Evolutionary conservation across 108 stramenopile species (phyloP), one percentile per base, ranked within the genome.

Genomic region (Pseudonitzschia delicatissima): DNA sequence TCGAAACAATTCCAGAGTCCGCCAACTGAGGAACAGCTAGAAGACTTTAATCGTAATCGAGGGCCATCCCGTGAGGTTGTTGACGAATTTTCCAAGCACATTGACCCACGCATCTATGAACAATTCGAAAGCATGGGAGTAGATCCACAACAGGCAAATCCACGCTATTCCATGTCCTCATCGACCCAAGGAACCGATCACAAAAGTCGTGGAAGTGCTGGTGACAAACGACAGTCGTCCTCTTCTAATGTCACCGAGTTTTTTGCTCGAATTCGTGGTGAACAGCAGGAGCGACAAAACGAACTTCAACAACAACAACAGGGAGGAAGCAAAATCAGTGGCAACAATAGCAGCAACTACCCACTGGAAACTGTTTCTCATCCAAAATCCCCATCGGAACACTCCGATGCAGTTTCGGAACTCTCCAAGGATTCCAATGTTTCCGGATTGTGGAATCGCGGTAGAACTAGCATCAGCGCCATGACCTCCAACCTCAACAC

Each of bases 391-490:
- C 49, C 49, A 5, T 8, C 8, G 8, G 13, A 13, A 25, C 5
- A 40, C 61, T 44, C 37, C n/a, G 72, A 73, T 49, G 23, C 57
- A 32, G 45, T 53, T 18, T 74, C 67, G 20, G 65, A 73, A 2
- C 40, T 49, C 17, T 64, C 64, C 17, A 17, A 47, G 12, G 64
- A 4, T 13, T 64, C 48, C 17, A 50, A 50, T 48, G 18, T 73
- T 18, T 73, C 72, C 2, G 66, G 35, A 37, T 36, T 74, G 26
- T 74, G 73, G 73, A 74, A 57, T 55, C 50, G 66, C 13, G 73
- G 73, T 21, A 37, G 62, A 35, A 67, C 20, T 40, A 74, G 73
- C 45, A 23, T 67, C 13, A 63, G 36, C 45, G 31, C 28, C 0
- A 36, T 68, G 25, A 57, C 73, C 33, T 39, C 66, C 2, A 74